Conservation (phyloP, 192 early-diverging fungal genomes). For the Coemansia sp. region DNA sequence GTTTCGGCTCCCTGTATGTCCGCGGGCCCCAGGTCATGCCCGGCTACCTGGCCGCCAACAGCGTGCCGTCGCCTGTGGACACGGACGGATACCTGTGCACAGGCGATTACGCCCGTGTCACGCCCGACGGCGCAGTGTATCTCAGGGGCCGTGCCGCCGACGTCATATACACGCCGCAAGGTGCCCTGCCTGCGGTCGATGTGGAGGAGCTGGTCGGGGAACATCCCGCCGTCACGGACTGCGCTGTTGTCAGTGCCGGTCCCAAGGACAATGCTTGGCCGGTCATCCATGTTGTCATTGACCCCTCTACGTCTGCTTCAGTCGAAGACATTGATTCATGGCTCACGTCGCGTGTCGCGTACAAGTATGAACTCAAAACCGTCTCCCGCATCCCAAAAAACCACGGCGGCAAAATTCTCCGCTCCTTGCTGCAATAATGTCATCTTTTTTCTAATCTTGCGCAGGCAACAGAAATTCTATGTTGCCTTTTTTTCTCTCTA, state of each 20-base stretch:
- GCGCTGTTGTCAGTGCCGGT: slow-evolving; percentile 57
- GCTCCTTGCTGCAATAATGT: neutral
- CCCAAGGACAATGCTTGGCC: slow-evolving; percentile 7
- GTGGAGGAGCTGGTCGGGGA: slow-evolving; percentile 67
- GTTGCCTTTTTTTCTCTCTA: too few species aligned
- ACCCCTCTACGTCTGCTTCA: neutral
- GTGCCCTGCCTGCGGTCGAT: slow-evolving; percentile 72
- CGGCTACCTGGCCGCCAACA: slow-evolving; percentile 75
- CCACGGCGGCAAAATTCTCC: slow-evolving; percentile 27
- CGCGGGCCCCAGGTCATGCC: slow-evolving; percentile 80
- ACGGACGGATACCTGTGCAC: slow-evolving; percentile 75
- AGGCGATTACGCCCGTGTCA: slow-evolving; percentile 70
- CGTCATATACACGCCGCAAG: slow-evolving; percentile 78
- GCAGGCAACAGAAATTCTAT: too few species aligned
- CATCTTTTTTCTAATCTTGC: neutral
- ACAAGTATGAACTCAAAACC: too few species aligned
- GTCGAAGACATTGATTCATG: slow-evolving; percentile 15
- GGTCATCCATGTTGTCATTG: slow-evolving; percentile 16
- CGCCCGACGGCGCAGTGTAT: slow-evolving; percentile 60
- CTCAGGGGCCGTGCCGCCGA: slow-evolving; percentile 74
- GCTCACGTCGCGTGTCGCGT: slow-evolving; percentile 3
- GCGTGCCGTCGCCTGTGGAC: slow-evolving; percentile 61
- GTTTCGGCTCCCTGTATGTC: slow-evolving; percentile 77
- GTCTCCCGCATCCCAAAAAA: slow-evolving; percentile 14
- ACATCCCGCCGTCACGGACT: slow-evolving; percentile 63